Percentiles rank a stretch among this genome's conserved stretches.
Evolutionary conservation across 176 grass and related monocot species (phyloP).

Genomic region (Tillandsia leiboldiana): DNA sequence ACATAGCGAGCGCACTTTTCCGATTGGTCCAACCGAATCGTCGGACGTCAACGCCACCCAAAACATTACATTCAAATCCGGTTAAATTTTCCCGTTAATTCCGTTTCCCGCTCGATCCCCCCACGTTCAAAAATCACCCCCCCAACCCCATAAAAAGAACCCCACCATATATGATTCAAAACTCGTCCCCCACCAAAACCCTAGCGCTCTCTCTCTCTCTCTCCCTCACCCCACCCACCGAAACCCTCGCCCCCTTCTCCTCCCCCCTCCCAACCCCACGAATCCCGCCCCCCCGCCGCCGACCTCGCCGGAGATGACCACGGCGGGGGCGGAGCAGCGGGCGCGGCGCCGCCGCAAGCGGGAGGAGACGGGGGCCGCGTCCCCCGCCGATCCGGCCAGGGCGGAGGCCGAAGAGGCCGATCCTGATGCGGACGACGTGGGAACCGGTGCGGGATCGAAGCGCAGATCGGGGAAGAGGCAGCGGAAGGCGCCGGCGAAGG

Average conservation of each 20-base stretch:
- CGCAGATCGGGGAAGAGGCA: slow-evolving; percentile 11
- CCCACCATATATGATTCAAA: not conserved
- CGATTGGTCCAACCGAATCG: not conserved
- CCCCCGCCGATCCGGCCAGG: not conserved
- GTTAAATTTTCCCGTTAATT: not conserved
- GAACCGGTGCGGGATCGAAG: not conserved
- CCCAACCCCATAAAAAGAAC: not conserved
- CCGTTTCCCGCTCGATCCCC: not conserved
- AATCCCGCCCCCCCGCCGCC: not conserved
- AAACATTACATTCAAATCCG: not conserved
- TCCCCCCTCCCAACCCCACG: not conserved
- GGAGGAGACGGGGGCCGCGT: not conserved
- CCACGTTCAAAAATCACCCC: not conserved
- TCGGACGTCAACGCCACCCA: not conserved
- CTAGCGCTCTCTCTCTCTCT: not conserved
- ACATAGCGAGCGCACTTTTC: not conserved
- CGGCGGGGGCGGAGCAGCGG: slow-evolving; percentile 6
- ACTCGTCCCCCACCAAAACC: not conserved
- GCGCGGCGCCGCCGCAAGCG: not conserved
- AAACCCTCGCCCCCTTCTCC: not conserved
- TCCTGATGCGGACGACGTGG: not conserved
- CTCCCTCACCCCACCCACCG: too few relatives aligned
- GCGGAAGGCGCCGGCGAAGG: not conserved
- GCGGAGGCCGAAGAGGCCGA: not conserved
- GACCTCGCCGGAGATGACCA: not conserved